Evolutionary conservation across 768 basidiomycete genomes (phyloP).

Genomic region (Mycena vitilis): DNA sequence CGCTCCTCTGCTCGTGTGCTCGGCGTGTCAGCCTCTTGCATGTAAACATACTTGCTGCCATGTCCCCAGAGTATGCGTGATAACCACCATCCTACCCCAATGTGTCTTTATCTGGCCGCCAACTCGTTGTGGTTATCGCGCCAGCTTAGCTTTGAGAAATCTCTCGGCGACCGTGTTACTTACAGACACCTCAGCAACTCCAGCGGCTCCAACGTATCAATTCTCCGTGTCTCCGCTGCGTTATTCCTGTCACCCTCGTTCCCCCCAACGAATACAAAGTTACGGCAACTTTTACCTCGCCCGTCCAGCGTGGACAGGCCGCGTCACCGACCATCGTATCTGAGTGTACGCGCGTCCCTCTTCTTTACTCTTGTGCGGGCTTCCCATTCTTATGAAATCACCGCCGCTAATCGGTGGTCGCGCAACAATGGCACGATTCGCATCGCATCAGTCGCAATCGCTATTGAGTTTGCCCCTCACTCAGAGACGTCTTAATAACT

Average conservation of each 20-base stretch:
- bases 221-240: background rate
- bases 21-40: background rate
- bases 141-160: too few relatives aligned
- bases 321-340: conserved; percentile 16
- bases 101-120: background rate
- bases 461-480: too few relatives aligned
- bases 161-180: background rate
- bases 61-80: conserved; percentile 1
- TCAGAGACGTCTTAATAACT: too few relatives aligned
- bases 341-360: conserved; percentile 15
- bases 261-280: background rate
- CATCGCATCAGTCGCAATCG: too few relatives aligned
- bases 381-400: too few relatives aligned
- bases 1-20: conserved; percentile 6
- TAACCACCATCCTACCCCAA: background rate
- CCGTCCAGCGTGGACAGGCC: conserved; percentile 13
- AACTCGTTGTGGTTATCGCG: background rate
- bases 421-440: too few relatives aligned
- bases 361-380: background rate
- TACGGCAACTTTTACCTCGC: conserved; percentile 16
- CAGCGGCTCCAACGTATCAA: too few relatives aligned
- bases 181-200: too few relatives aligned
- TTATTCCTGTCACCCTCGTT: background rate
- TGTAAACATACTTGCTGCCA: conserved; percentile 18
- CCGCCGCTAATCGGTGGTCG: too few relatives aligned